Conservation (phyloP, 352 stramenopile genomes). For the Globisporangium viniferum region DNA sequence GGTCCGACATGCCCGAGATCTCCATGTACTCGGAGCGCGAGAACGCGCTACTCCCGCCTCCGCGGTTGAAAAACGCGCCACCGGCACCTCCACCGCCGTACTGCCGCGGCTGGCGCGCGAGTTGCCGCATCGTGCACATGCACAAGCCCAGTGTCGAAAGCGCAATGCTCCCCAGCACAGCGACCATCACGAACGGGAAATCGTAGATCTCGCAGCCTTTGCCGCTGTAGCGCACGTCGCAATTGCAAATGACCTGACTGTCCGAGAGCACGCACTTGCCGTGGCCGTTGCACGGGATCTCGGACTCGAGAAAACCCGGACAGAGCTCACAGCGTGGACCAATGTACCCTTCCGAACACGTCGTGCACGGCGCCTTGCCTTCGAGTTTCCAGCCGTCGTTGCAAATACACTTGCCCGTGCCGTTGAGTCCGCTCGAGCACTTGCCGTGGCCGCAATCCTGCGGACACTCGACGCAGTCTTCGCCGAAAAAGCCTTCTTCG, state of each 20-base stretch:
- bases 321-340: conserved; percentile 65
- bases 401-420: conserved; percentile 77
- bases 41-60: conserved; percentile 46
- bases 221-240: conserved; percentile 71
- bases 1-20: conserved; percentile 81
- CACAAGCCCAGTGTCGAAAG: conserved; percentile 81
- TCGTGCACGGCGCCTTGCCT: conserved; percentile 60
- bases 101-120: conserved; percentile 62
- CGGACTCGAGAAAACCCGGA: conserved; percentile 70
- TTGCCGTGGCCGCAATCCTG: conserved; percentile 69
- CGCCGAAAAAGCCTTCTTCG: conserved; percentile 76
- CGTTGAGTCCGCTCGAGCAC: conserved; percentile 74
- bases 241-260: conserved; percentile 58
- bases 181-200: conserved; percentile 82
- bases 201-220: conserved; percentile 80
- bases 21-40: conserved; percentile 83
- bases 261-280: conserved; percentile 58
- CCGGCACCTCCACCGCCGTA: conserved; percentile 7
- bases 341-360: conserved; percentile 76
- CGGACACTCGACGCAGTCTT: conserved; percentile 64
- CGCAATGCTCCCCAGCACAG: conserved; percentile 72
- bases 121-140: conserved; percentile 82
- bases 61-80: conserved; percentile 28
- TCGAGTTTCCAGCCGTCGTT: conserved; percentile 69
- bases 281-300: conserved; percentile 66